Percentiles rank a stretch among this genome's conserved stretches.
Evolutionary conservation across 352 stramenopile genomes (phyloP).

Genomic region (Globisporangium spiculum): DNA sequence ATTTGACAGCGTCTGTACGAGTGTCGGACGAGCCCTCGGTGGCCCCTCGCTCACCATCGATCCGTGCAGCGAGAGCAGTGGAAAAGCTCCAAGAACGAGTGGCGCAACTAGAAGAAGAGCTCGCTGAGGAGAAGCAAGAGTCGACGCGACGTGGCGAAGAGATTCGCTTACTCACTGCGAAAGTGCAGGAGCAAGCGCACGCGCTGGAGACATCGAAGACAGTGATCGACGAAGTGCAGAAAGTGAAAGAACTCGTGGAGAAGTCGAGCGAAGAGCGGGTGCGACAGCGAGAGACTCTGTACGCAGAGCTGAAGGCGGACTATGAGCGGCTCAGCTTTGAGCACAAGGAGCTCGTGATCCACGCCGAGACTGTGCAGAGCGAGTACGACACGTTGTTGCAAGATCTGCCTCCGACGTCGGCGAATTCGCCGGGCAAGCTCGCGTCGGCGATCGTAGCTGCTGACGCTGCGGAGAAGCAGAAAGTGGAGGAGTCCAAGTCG

Average conservation of each 20-base stretch:
- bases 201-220: constrained; percentile 58
- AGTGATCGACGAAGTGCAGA: constrained; percentile 60
- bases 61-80: constrained; percentile 53
- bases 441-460: constrained; percentile 25
- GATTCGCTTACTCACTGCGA: constrained; percentile 66
- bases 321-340: constrained; percentile 82
- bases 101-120: constrained; percentile 67
- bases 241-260: constrained; percentile 64
- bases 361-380: constrained; percentile 72
- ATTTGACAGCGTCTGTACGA: constrained; percentile 18
- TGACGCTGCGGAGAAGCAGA: constrained; percentile 30
- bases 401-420: constrained; percentile 40
- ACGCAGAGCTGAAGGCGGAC: constrained; percentile 53
- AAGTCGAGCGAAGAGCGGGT: constrained; percentile 66
- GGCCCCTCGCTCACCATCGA: constrained; percentile 36
- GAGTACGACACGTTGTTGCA: constrained; percentile 64
- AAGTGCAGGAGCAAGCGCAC: constrained; percentile 56
- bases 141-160: constrained; percentile 71
- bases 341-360: constrained; percentile 77
- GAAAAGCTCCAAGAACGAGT: constrained; percentile 73
- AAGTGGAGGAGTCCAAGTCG: constrained; percentile 21
- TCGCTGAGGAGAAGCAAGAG: constrained; percentile 78
- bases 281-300: constrained; percentile 55
- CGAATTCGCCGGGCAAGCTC: constrained; percentile 37
- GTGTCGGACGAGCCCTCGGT: not conserved